Percentiles rank a stretch among this genome's conserved stretches.
Evolutionary conservation across 176 grass and related monocot species (phyloP).

Genomic region (Eleusine indica): DNA sequence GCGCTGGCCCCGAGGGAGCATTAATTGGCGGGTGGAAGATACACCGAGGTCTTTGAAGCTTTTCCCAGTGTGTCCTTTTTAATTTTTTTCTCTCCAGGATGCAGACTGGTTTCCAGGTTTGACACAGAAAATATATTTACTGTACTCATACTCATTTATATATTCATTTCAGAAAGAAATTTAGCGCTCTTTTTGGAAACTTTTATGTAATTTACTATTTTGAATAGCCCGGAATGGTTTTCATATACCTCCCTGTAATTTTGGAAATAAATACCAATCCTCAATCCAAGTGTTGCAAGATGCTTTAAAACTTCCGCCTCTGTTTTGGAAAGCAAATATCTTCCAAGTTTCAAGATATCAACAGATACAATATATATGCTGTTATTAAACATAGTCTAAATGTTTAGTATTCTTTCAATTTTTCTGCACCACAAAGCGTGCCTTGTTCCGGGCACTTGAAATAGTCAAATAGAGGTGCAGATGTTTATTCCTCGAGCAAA

Average conservation of each 20-base stretch:
- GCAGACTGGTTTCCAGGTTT: not conserved
- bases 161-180: not conserved
- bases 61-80: conserved; percentile 12
- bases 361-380: not conserved
- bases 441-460: not conserved
- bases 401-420: not conserved
- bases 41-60: conserved; percentile 37
- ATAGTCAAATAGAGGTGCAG: not conserved
- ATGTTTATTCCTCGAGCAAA: conserved; percentile 1
- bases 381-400: not conserved
- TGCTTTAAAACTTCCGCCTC: not conserved
- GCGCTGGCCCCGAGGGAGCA: conserved; percentile 52
- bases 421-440: too few species aligned
- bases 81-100: not conserved
- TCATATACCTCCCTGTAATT: not conserved
- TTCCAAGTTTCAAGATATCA: not conserved
- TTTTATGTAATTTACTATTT: not conserved
- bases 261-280: not conserved
- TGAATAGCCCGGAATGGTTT: not conserved
- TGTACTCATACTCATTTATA: not conserved
- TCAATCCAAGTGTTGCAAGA: not conserved
- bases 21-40: conserved; percentile 62
- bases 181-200: not conserved
- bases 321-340: not conserved
- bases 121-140: not conserved